Evolutionary conservation across 1,284 basidiomycete species (phyloP).

Genomic region (Gymnopus androsaceus): DNA sequence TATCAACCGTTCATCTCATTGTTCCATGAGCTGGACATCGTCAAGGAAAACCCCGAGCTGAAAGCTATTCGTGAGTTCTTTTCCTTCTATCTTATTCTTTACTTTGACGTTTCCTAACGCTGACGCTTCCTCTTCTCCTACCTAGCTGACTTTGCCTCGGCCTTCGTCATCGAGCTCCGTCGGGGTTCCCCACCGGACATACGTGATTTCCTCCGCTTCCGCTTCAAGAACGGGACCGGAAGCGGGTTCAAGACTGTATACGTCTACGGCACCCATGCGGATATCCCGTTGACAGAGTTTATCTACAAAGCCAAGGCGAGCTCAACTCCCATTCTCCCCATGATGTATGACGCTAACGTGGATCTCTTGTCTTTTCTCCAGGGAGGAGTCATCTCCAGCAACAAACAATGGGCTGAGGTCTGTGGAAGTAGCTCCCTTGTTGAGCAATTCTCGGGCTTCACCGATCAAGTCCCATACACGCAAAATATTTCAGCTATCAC

Average conservation of each 20-base stretch:
- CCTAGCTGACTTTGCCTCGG: slow-evolving; percentile 80
- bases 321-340: slow-evolving; percentile 1
- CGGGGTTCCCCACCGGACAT: slow-evolving; percentile 71
- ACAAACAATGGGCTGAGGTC: slow-evolving; percentile 65
- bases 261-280: slow-evolving; percentile 68
- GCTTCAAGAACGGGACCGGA: slow-evolving; percentile 82
- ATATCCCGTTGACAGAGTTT: slow-evolving; percentile 78
- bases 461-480: slow-evolving; percentile 35
- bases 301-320: slow-evolving; percentile 73
- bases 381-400: slow-evolving; percentile 68
- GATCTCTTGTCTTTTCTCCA: slow-evolving; percentile 24
- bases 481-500: slow-evolving; percentile 45
- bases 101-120: neutral
- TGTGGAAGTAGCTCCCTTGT: slow-evolving; percentile 39
- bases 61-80: slow-evolving; percentile 60
- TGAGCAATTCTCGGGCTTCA: slow-evolving; percentile 30
- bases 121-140: neutral
- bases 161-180: slow-evolving; percentile 78
- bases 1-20: slow-evolving; percentile 90
- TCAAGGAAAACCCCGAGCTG: slow-evolving; percentile 57
- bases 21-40: slow-evolving; percentile 74
- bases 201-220: slow-evolving; percentile 78
- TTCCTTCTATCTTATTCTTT: neutral
- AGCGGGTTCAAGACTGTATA: slow-evolving; percentile 61
- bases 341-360: neutral